These are phyloP conservation scores for Fusarium sulawesiense DNA, from an alignment of 2,329 filamentous ascomycete species.

Conservation along the genomic window DNA sequence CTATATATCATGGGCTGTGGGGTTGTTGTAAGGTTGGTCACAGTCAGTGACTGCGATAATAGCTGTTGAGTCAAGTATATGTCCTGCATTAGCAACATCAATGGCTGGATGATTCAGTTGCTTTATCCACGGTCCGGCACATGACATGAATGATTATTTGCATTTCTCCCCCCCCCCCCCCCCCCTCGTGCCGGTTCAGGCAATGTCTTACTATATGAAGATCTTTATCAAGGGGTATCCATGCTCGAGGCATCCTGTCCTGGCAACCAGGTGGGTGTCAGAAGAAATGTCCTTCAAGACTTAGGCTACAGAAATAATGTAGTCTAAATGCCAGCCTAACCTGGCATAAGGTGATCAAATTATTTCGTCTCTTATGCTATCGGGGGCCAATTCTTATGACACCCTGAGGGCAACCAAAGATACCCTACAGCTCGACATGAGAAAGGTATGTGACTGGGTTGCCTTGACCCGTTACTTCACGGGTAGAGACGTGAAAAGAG, in stretches of 20 bases:
- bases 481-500: neutral
- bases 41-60: neutral
- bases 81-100: neutral
- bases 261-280: neutral
- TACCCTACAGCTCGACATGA: constrained; percentile 17
- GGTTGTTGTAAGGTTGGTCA: neutral
- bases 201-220: neutral
- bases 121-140: neutral
- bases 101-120: neutral
- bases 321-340: no score
- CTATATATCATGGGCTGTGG: neutral
- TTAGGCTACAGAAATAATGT: no score
- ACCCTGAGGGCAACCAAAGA: neutral
- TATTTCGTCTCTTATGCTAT: no score
- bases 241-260: neutral
- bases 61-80: neutral
- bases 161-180: no score
- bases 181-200: neutral
- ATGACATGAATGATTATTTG: neutral
- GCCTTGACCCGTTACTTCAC: neutral
- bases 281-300: no score
- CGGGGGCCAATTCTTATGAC: no score
- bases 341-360: no score
- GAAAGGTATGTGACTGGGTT: neutral
- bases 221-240: neutral